Percentiles rank a stretch among this genome's conserved stretches.
Evolutionary conservation across 805 yeast genomes (phyloP).

Genomic region (Candida incommunis): DNA sequence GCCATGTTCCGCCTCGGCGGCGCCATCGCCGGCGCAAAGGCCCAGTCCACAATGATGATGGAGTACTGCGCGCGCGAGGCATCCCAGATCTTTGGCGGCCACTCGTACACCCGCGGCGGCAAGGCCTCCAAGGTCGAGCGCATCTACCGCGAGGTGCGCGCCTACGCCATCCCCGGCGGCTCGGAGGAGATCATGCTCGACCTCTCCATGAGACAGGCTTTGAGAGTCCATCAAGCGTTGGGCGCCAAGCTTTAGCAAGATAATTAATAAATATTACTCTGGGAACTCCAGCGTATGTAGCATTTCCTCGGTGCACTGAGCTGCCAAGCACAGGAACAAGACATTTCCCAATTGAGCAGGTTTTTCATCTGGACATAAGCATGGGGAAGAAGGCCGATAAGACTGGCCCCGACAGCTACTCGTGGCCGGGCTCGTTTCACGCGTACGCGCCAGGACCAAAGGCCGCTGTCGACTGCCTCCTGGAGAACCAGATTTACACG

Average conservation of each 20-base stretch:
- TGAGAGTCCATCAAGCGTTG: conserved; percentile 25
- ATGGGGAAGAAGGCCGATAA: not conserved
- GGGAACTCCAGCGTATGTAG: no score
- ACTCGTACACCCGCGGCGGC: conserved; percentile 29
- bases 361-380: no score
- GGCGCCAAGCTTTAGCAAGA: conserved; percentile 24
- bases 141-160: conserved; percentile 29
- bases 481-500: conserved; percentile 9
- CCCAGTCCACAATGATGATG: conserved; percentile 26
- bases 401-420: not conserved
- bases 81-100: conserved; percentile 30
- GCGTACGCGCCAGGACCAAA: not conserved
- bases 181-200: conserved; percentile 33
- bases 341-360: no score
- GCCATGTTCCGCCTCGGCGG: conserved; percentile 30
- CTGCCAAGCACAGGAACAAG: no score
- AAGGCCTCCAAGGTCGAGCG: conserved; percentile 31
- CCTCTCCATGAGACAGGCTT: conserved; percentile 26
- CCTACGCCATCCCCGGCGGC: conserved; percentile 33
- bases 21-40: conserved; percentile 29
- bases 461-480: not conserved
- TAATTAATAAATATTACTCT: no score
- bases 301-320: no score
- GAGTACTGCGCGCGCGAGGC: conserved; percentile 32
- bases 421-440: conserved; percentile 1